phyloP scores from a whole-genome alignment of 2,329 filamentous ascomycete species.

The Ophioceras dolichostomum region DNA sequence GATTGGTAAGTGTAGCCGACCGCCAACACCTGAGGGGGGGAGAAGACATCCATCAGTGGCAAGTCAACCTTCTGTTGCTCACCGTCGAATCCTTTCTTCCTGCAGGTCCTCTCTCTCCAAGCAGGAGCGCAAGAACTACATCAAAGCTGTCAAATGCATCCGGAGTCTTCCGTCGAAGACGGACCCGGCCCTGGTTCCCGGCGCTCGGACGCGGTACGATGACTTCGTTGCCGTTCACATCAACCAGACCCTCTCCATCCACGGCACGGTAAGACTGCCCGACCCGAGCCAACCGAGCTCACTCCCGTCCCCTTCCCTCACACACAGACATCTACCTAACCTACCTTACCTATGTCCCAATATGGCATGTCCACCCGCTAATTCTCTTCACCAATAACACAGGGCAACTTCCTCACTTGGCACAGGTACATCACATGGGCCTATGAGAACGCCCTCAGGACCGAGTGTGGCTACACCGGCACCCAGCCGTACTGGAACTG shows the following conservation, averaged over 20 bases:
- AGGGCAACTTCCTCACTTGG: conserved; percentile 7
- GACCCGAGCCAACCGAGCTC: too few relatives aligned
- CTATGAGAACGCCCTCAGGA: conserved; percentile 20
- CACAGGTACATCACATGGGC: conserved; percentile 18
- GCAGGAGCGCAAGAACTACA: conserved; percentile 12
- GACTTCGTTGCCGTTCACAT: conserved; percentile 20
- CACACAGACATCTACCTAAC: too few relatives aligned
- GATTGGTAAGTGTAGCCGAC: too few relatives aligned
- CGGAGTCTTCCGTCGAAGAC: conserved; percentile 12
- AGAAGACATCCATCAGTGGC: too few relatives aligned
- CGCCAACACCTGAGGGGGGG: too few relatives aligned
- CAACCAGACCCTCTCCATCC: conserved; percentile 18
- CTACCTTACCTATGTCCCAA: too few relatives aligned
- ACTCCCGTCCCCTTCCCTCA: too few relatives aligned
- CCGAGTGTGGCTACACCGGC: conserved; percentile 22
- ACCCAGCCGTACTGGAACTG: conserved; percentile 26
- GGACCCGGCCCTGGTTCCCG: conserved; percentile 11
- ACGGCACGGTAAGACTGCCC: too few relatives aligned
- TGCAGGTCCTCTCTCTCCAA: conserved; percentile 14
- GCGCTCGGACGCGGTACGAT: conserved; percentile 15
- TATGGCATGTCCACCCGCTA: too few relatives aligned
- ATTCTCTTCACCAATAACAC: too few relatives aligned
- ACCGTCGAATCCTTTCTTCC: too few relatives aligned
- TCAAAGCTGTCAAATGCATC: conserved; percentile 14
- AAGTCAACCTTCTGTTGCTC: too few relatives aligned